Evolutionary conservation across 1,139 yeast species (phyloP), one percentile per base, ranked within the genome.

Genomic region (Yamadazyma siamensis): DNA sequence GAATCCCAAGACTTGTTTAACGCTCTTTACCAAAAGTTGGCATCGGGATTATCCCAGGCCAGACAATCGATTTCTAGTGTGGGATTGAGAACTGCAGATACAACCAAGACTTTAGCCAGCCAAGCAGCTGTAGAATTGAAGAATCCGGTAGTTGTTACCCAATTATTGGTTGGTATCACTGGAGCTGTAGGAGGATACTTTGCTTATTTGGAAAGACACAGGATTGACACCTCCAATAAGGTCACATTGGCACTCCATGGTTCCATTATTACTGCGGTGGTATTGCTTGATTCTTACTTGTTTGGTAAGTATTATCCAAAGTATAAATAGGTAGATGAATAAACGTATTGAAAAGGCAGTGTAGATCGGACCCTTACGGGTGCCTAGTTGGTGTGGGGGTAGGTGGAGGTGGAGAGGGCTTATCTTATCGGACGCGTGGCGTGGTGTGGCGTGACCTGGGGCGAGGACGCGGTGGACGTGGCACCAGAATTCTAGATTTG

Each of bases 61-160:
- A 23, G 28, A 19, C 23, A 33, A 4, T 27, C 30, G 8, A 25
- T 40, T 17, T 31, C 33, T 20, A 39, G 38, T 15, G 26, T 43
- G 16, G 47, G 47, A 7, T 23, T 43, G 18, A 25, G 16, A n/a
- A 31, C 34, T 10, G 27, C 21, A 13, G 26, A 29, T 13, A 17
- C 34, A 17, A 21, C 34, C 5, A 22, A 32, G 8, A 23, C 27
- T 17, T 25, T 26, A 20, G 32, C 35, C n/a, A 13, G 18, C 9
- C n/a, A 16, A 8, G 25, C 40, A 6, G 28, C 25, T 13, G 26
- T 26, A 6, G 48, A 44, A 32, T 60, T 78, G 41, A 67, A 76
- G 49, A 77, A 79, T 59, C 86, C 86, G 1, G 82, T 74, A 11
- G 81, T 79, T 30, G 57, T 74, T 14, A 55, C 73, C 22, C 83